A percentile compares a stretch with the other conserved stretches of the same genome.
These are phyloP conservation scores for Rhodamnia argentea DNA, from an alignment of 345 rosid species.

Conservation along the genomic window DNA sequence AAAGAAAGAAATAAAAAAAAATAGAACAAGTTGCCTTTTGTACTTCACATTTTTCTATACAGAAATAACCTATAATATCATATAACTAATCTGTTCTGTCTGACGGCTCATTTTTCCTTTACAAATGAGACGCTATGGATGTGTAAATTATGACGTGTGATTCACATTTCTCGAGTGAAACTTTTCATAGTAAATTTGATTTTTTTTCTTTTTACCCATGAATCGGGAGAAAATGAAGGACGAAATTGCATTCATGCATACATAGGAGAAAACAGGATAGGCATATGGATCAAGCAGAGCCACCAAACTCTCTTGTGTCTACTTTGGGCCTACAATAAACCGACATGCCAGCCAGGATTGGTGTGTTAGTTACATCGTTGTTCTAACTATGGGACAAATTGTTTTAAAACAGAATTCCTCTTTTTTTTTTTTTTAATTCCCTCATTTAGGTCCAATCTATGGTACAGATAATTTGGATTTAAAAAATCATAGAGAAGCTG, in stretches of 20 bases:
- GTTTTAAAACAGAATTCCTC: background rate
- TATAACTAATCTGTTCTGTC: rapidly evolving
- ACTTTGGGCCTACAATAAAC: background rate
- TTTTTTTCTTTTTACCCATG: too few species aligned
- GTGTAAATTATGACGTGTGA: background rate
- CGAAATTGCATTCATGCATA: background rate
- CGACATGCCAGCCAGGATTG: background rate
- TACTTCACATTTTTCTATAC: background rate
- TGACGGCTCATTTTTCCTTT: background rate
- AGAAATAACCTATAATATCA: background rate
- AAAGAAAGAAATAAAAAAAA: background rate
- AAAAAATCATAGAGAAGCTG: background rate
- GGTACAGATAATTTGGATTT: background rate
- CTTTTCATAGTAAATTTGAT: background rate
- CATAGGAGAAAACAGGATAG: background rate
- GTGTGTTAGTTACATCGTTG: background rate
- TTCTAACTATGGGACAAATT: background rate
- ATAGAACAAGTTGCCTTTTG: background rate
- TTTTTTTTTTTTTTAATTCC: background rate
- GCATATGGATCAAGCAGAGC: background rate
- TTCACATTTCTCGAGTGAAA: background rate
- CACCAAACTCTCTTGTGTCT: background rate
- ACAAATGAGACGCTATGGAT: background rate
- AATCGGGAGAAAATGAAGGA: background rate
- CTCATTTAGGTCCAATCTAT: background rate